Evolutionary conservation across 352 stramenopile genomes (phyloP), one percentile per base, ranked within the genome.

Genomic region (Pythium sukuiense): DNA sequence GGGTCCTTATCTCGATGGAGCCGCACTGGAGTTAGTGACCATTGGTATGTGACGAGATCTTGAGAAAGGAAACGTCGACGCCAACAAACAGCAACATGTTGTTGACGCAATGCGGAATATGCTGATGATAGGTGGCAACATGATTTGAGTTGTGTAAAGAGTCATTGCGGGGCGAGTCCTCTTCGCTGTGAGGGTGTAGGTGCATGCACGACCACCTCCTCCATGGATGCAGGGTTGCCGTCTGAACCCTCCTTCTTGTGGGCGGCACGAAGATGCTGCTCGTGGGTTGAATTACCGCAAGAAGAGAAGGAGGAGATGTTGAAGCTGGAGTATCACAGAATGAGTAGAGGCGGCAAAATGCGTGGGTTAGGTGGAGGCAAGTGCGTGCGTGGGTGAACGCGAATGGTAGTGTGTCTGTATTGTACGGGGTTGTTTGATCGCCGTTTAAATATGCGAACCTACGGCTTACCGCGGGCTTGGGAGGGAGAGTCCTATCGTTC

Each of bases 401-500:
- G 27, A 8, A 11, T 37, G 24, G 11, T 58, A 58, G 9, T 58
- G 52, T 58, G n/a, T 35, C 9, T 61, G 41, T 49, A 61, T 61
- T 61, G 33, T 61, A 61, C 55, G 37, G 18, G 41, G 14, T 49
- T 13, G 29, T 59, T 59, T 35, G 53, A 46, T 45, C 53, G 53
- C 53, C 29, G 29, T 39, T 59, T 59, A 59, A 59, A 59, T 59
- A 59, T 59, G 53, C 24, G 53, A 45, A 27, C 24, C 24, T 11
- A 32, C 20, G 13, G 26, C 11, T 27, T 32, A 14, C 26, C n/a
- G 41, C 14, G 41, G 39, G 41, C 12, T 55, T 11, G 43, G 48
- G n/a, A n/a, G n/a, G n/a, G n/a, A n/a, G n/a, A n/a, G n/a, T 55
- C 48, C 48, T 55, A 55, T 26, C n/a, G 32, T 26, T 58, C 26